A percentile compares a stretch with the other conserved stretches of the same genome.
Conservation (phyloP, 1,139 yeast species). For the Kurtzmaniella quercitrusa region DNA sequence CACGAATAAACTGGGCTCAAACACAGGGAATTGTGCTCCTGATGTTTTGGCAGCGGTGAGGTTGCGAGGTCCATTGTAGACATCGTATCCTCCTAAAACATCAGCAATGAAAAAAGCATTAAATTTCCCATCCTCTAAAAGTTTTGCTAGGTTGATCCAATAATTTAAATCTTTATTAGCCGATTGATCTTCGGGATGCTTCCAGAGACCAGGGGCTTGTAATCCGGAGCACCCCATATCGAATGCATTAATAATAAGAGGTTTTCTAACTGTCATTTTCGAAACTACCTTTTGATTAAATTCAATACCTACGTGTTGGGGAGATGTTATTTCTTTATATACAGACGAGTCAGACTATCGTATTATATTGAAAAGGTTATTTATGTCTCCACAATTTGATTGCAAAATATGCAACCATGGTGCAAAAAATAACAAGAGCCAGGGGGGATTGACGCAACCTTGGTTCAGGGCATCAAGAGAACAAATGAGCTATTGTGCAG, state of each 20-base stretch:
- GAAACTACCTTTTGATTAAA: not conserved
- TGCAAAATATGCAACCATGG: too few species aligned
- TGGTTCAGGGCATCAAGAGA: too few species aligned
- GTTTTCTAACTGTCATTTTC: slow-evolving; percentile 12
- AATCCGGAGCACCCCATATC: slow-evolving; percentile 38
- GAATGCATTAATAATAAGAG: slow-evolving; percentile 34
- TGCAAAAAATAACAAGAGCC: too few species aligned
- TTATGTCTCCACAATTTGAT: not conserved
- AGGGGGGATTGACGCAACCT: too few species aligned
- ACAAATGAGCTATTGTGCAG: too few species aligned
- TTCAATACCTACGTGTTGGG: too few species aligned
- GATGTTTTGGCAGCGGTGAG: slow-evolving; percentile 32
- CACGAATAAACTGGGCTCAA: slow-evolving; percentile 40
- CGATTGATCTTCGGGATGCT: slow-evolving; percentile 38
- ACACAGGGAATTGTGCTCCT: slow-evolving; percentile 42
- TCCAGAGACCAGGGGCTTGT: slow-evolving; percentile 41
- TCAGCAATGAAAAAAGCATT: slow-evolving; percentile 46
- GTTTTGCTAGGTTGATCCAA: slow-evolving; percentile 43
- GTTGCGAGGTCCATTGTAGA: slow-evolving; percentile 36
- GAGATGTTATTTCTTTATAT: not conserved
- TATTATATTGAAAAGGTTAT: not conserved
- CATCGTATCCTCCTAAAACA: slow-evolving; percentile 42
- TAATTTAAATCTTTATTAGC: slow-evolving; percentile 25
- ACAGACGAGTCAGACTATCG: too few species aligned
- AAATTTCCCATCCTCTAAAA: slow-evolving; percentile 43